These are phyloP conservation scores for Penicillium sp. DNA, from an alignment of 2,329 filamentous ascomycete species.

Conservation along the genomic window DNA sequence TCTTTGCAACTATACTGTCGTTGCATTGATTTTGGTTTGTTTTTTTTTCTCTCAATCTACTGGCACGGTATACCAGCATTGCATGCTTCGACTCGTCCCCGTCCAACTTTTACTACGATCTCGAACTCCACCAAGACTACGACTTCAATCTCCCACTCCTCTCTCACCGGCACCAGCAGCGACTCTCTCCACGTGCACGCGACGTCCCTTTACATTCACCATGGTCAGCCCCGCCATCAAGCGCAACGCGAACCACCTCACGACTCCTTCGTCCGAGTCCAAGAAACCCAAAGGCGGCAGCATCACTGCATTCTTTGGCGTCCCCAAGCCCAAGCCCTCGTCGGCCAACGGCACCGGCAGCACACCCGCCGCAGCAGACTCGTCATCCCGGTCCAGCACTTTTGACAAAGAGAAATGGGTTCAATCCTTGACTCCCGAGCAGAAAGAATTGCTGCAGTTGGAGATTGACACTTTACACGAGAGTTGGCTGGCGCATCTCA, in stretches of 20 bases:
- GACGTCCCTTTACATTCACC: not conserved
- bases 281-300: slow-evolving; percentile 69
- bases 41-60: too few species aligned
- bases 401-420: slow-evolving; percentile 93
- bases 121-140: too few species aligned
- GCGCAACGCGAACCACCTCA: slow-evolving; percentile 55
- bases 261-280: slow-evolving; percentile 41
- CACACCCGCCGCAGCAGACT: slow-evolving; percentile 5
- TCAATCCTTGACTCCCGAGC: slow-evolving; percentile 69
- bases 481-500: slow-evolving; percentile 83
- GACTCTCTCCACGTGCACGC: not conserved
- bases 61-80: too few species aligned
- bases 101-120: too few species aligned
- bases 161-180: not conserved
- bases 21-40: too few species aligned
- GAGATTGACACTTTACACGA: slow-evolving; percentile 90
- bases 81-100: too few species aligned
- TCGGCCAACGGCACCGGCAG: slow-evolving; percentile 3
- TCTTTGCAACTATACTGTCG: too few species aligned
- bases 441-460: slow-evolving; percentile 72
- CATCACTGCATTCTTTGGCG: slow-evolving; percentile 85
- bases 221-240: slow-evolving; percentile 47
- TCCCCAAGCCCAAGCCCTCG: slow-evolving; percentile 50
- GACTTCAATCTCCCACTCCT: not conserved
- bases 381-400: slow-evolving; percentile 35